phyloP scores from a whole-genome alignment of 2,329 filamentous ascomycete genomes.

The Helicocarpus griseus region DNA sequence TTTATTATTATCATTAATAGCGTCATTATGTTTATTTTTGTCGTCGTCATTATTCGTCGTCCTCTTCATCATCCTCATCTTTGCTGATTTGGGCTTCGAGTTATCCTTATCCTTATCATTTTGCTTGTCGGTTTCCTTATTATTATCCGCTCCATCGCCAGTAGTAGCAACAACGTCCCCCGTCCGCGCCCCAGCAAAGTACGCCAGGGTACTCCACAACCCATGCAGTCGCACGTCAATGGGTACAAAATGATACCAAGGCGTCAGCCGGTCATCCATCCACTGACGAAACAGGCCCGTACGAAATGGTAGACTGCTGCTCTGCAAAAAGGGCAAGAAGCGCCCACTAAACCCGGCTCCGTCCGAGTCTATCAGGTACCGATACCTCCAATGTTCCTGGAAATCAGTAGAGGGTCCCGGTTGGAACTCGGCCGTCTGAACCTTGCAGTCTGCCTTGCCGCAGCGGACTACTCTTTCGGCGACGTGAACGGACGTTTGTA shows the following conservation, averaged over 20 bases:
- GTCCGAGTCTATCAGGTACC: constrained; percentile 65
- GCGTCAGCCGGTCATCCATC: constrained; percentile 63
- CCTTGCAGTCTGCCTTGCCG: constrained; percentile 42
- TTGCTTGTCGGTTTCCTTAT: constrained; percentile 16
- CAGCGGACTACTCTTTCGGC: constrained; percentile 49
- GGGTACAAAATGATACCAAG: constrained; percentile 76
- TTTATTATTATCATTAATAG: neutral
- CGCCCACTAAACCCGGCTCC: constrained; percentile 56
- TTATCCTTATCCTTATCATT: neutral
- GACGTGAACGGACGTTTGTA: constrained; percentile 53
- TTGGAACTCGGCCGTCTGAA: constrained; percentile 45
- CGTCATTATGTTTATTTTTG: neutral
- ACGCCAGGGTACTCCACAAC: constrained; percentile 63
- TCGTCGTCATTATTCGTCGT: constrained; percentile 19
- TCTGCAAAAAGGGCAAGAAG: constrained; percentile 56
- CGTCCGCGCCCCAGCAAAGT: constrained; percentile 54
- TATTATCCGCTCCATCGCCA: constrained; percentile 23
- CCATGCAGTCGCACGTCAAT: constrained; percentile 64
- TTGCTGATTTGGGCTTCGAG: constrained; percentile 9
- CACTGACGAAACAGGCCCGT: constrained; percentile 65
- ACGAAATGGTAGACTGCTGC: constrained; percentile 59
- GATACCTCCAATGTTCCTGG: constrained; percentile 52
- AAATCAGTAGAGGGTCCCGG: constrained; percentile 39
- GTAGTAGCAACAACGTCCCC: constrained; percentile 14
- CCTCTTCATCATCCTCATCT: constrained; percentile 42